Conservation (phyloP, 257 asterid species). For the Nicotiana knightiana region DNA sequence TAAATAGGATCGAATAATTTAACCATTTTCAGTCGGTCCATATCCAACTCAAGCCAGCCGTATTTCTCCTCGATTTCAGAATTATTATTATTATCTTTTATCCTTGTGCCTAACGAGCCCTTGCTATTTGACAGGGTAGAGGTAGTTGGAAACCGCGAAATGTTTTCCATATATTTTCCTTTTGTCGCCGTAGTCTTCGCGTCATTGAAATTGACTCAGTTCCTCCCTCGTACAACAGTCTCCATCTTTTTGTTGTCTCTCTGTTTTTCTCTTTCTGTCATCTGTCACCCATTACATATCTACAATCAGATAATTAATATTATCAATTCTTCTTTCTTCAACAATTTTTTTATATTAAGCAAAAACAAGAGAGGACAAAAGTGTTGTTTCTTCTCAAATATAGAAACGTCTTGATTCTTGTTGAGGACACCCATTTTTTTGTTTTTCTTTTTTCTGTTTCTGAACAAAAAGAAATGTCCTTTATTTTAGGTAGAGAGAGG, state of each 20-base stretch:
- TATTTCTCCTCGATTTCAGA: too few species aligned
- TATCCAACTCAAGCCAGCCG: too few species aligned
- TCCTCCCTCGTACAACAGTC: neutral
- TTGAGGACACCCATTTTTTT: too few species aligned
- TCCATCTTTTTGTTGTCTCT: neutral
- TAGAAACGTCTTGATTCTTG: neutral
- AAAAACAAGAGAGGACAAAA: neutral
- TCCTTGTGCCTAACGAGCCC: too few species aligned
- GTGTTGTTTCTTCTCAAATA: neutral
- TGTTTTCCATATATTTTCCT: neutral
- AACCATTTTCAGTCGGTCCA: too few species aligned
- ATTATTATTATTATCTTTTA: too few species aligned
- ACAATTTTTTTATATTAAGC: neutral
- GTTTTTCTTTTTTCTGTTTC: too few species aligned
- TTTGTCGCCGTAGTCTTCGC: conserved; percentile 2
- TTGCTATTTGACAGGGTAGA: neutral
- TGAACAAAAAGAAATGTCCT: neutral
- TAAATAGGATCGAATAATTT: rapidly evolving
- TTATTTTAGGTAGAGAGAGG: neutral
- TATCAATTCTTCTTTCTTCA: neutral
- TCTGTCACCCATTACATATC: neutral
- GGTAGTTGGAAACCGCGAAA: conserved; percentile 4
- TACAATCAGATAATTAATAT: neutral
- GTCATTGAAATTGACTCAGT: neutral
- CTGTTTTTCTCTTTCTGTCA: neutral